Evolutionary conservation across 345 rosid species (phyloP).

Genomic region (Citropsis articulata): DNA sequence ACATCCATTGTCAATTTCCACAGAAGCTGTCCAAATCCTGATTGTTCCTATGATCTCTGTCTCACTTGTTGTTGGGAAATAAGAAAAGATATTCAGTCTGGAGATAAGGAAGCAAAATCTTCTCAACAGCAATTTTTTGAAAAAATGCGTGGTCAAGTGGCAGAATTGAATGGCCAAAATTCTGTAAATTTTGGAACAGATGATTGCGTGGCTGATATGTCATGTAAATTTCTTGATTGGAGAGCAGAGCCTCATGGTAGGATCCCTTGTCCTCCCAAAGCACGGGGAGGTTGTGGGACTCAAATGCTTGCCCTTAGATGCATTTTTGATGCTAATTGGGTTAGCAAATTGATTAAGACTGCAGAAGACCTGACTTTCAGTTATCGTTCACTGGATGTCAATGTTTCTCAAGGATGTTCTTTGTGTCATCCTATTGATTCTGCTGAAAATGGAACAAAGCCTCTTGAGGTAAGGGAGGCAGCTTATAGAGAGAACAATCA

Average conservation of each 20-base stretch:
- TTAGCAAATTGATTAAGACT: conserved; percentile 37
- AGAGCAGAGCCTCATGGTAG: conserved; percentile 44
- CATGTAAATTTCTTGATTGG: conserved; percentile 27
- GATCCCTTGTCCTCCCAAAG: conserved; percentile 64
- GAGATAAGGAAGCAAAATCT: conserved; percentile 18
- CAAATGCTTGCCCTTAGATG: conserved; percentile 49
- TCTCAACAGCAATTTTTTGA: conserved; percentile 21
- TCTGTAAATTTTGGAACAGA: conserved; percentile 8
- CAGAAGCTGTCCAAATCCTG: conserved; percentile 42
- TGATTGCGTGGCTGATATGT: background rate
- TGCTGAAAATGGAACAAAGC: conserved; percentile 15
- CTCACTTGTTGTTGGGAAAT: conserved; percentile 52
- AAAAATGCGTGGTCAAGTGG: conserved; percentile 19
- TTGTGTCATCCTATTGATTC: conserved; percentile 20
- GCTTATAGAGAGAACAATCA: conserved; percentile 35
- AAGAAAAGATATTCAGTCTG: conserved; percentile 28
- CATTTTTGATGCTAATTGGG: conserved; percentile 40
- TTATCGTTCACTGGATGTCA: conserved; percentile 28
- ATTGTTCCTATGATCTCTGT: conserved; percentile 55
- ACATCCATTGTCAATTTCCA: conserved; percentile 53
- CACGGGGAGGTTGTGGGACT: conserved; percentile 59
- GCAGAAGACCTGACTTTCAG: conserved; percentile 45
- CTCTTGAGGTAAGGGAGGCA: conserved; percentile 39
- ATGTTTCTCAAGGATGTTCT: conserved; percentile 41
- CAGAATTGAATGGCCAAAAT: conserved; percentile 12